A percentile compares a stretch with the other conserved stretches of the same genome.
Evolutionary conservation across 345 rosid species (phyloP).

Genomic region (Aquilaria malaccensis): DNA sequence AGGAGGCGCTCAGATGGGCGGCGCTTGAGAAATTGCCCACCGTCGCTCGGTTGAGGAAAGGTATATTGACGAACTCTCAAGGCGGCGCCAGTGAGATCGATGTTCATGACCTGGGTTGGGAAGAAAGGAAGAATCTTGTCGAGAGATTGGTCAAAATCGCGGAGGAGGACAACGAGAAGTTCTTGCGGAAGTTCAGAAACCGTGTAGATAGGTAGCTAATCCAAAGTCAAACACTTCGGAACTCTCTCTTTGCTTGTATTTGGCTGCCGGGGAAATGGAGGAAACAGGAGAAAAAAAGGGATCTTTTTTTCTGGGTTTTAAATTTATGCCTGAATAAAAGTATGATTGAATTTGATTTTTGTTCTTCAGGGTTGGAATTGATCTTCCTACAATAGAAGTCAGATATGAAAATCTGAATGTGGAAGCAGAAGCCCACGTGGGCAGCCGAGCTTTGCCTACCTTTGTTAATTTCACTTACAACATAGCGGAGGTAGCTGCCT

Average conservation of each 20-base stretch:
- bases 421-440: slow-evolving; percentile 21
- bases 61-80: slow-evolving; percentile 12
- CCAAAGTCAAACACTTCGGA: no score
- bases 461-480: slow-evolving; percentile 21
- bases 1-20: slow-evolving; percentile 33
- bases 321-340: background rate
- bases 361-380: slow-evolving; percentile 28
- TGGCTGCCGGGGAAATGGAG: background rate
- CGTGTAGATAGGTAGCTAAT: slow-evolving; percentile 31
- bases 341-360: background rate
- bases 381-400: slow-evolving; percentile 37
- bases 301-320: background rate
- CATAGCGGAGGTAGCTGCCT: slow-evolving; percentile 17
- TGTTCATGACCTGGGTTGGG: slow-evolving; percentile 17
- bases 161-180: slow-evolving; percentile 31
- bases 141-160: slow-evolving; percentile 20
- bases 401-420: slow-evolving; percentile 32
- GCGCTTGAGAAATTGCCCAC: slow-evolving; percentile 40
- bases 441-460: slow-evolving; percentile 32
- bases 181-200: slow-evolving; percentile 25
- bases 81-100: slow-evolving; percentile 32
- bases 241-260: no score
- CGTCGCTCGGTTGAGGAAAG: slow-evolving; percentile 28
- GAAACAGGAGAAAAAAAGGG: no score
- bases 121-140: slow-evolving; percentile 25